Conservation (phyloP, 1,139 yeast species). For the Pichia kudriavzevii region DNA sequence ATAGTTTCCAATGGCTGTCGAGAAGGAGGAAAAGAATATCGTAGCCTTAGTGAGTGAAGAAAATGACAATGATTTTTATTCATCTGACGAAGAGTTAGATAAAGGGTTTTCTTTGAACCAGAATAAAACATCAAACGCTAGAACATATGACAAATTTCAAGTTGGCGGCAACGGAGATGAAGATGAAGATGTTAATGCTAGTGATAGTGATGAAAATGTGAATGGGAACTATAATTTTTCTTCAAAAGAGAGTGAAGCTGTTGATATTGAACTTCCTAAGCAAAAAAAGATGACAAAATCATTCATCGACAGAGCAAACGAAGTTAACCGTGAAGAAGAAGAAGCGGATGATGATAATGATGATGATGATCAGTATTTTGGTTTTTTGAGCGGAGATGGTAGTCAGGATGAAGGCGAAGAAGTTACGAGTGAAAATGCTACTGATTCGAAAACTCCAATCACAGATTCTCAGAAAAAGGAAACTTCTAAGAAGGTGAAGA, state of each 20-base stretch:
- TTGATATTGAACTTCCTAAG: slow-evolving; percentile 4
- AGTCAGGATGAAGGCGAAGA: slow-evolving; percentile 16
- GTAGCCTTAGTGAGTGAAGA: no score
- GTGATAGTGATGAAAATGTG: slow-evolving; percentile 5
- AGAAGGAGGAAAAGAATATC: no score
- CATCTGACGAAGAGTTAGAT: slow-evolving; percentile 9
- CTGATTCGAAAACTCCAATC: slow-evolving; percentile 14
- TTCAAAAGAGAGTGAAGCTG: slow-evolving; percentile 7
- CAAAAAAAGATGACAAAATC: slow-evolving; percentile 4
- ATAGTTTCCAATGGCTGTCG: no score
- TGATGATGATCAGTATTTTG: slow-evolving; percentile 14
- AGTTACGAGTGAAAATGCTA: slow-evolving; percentile 9
- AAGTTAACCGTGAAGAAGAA: slow-evolving; percentile 8
- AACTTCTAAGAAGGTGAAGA: slow-evolving; percentile 34
- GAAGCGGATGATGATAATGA: slow-evolving; percentile 5
- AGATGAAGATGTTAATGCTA: slow-evolving; percentile 1
- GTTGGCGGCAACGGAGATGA: slow-evolving; percentile 6
- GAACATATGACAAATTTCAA: not conserved
- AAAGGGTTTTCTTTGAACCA: slow-evolving; percentile 3
- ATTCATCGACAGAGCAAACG: slow-evolving; percentile 5
- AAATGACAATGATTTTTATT: slow-evolving; percentile 8
- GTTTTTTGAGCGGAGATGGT: slow-evolving; percentile 12
- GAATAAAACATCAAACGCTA: slow-evolving; percentile 5
- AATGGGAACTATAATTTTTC: not conserved
- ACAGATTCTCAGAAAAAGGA: slow-evolving; percentile 14